A percentile compares a stretch with the other conserved stretches of the same genome.
Conservation (phyloP, 192 early-diverging fungal species). For the Coemansia sp. region DNA sequence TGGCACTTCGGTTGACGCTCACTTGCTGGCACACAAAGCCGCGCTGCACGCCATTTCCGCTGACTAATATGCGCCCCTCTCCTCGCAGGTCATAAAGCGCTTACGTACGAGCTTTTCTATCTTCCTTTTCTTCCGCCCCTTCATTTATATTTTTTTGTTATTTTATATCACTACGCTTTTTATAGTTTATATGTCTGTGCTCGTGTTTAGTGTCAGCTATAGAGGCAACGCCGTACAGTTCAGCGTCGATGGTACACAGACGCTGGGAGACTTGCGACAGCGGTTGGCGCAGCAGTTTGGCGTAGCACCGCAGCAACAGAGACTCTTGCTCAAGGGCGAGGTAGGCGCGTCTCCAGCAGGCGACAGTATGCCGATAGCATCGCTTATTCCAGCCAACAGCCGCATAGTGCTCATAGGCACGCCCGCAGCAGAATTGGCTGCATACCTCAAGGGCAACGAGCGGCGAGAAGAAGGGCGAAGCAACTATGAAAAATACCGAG, state of each 20-base stretch:
- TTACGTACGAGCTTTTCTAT: neutral
- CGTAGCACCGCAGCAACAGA: constrained; percentile 30
- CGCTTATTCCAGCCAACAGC: constrained; percentile 13
- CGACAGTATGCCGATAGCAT: neutral
- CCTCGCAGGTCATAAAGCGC: neutral
- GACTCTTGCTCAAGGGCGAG: constrained; percentile 29
- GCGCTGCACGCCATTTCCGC: constrained; percentile 40
- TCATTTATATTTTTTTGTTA: neutral
- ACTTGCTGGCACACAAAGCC: constrained; percentile 40
- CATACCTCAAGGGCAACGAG: constrained; percentile 7
- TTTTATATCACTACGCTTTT: neutral
- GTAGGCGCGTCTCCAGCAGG: neutral
- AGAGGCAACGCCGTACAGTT: constrained; percentile 21
- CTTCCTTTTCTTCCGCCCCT: neutral
- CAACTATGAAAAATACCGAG: constrained; percentile 26
- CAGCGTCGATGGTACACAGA: neutral
- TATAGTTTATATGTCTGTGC: constrained; percentile 6
- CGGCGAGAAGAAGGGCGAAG: constrained; percentile 20
- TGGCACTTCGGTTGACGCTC: neutral
- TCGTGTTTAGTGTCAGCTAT: constrained; percentile 26
- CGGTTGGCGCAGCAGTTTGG: constrained; percentile 26
- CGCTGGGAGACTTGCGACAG: constrained; percentile 32
- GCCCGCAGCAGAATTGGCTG: constrained; percentile 13
- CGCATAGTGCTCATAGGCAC: constrained; percentile 44
- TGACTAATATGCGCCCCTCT: constrained; percentile 7